These are phyloP conservation scores for Fusarium sacchari DNA, from an alignment of 2,329 filamentous ascomycete species.

Conservation along the genomic window DNA sequence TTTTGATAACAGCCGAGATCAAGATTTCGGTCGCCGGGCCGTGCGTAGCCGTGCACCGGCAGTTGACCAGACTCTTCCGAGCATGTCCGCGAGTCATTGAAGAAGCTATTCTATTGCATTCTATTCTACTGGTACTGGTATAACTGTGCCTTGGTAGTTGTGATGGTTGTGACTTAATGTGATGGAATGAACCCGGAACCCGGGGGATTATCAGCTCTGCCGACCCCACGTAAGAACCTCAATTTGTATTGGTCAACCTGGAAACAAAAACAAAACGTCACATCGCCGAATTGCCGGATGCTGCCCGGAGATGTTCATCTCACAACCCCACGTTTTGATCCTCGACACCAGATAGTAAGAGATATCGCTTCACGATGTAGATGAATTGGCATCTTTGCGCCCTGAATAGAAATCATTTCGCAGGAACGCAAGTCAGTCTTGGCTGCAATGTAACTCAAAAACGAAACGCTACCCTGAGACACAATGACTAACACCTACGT, in stretches of 20 bases:
- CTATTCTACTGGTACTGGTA: not conserved
- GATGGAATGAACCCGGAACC: not conserved
- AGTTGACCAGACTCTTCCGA: constrained; percentile 28
- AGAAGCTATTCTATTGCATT: not conserved
- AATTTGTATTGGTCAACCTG: constrained; percentile 6
- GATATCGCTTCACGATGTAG: not conserved
- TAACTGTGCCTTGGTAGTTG: not conserved
- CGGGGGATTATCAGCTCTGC: constrained; percentile 7
- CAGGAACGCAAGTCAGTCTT: too few relatives aligned
- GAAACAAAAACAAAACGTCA: not conserved
- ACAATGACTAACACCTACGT: not conserved
- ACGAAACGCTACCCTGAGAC: not conserved
- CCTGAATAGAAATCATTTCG: fast-evolving
- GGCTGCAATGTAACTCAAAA: not conserved
- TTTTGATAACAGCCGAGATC: constrained; percentile 14
- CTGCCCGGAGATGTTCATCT: not conserved
- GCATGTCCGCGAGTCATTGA: not conserved
- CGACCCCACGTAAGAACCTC: not conserved
- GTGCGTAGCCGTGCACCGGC: constrained; percentile 30
- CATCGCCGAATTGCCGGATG: constrained; percentile 19
- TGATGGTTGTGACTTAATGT: not conserved
- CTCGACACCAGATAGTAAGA: not conserved
- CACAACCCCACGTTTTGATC: not conserved
- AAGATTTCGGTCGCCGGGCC: constrained; percentile 20
- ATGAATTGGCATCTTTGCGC: not conserved